Conservation (phyloP, 345 rosid genomes). For the Noccaea caerulescens region DNA sequence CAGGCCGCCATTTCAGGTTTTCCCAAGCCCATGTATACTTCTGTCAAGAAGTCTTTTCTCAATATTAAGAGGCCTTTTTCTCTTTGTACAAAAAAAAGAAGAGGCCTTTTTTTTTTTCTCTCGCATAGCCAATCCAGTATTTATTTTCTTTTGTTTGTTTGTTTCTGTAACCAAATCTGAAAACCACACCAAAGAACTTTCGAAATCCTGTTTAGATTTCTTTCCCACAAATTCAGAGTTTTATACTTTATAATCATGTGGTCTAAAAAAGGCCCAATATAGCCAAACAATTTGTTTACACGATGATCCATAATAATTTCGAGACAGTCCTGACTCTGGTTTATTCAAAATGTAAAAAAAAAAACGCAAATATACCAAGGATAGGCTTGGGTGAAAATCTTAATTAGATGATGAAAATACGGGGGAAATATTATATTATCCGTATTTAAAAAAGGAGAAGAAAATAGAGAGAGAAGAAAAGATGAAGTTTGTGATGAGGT, state of each 20-base stretch:
- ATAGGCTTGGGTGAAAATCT: slow-evolving; percentile 3
- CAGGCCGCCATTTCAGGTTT: slow-evolving; percentile 1
- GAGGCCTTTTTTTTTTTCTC: too few species aligned
- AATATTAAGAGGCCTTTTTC: too few species aligned
- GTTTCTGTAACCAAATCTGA: not conserved
- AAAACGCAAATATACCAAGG: slow-evolving; percentile 5
- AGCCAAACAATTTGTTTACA: not conserved
- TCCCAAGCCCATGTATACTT: slow-evolving; percentile 26
- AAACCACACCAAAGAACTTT: not conserved
- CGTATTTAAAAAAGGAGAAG: not conserved
- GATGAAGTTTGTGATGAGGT: slow-evolving; percentile 46
- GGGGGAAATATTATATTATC: not conserved
- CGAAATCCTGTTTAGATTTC: not conserved
- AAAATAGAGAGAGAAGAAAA: slow-evolving; percentile 7
- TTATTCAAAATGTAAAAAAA: not conserved
- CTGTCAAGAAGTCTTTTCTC: not conserved
- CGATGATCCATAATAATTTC: not conserved
- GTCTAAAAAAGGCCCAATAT: not conserved
- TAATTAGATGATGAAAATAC: slow-evolving; percentile 1
- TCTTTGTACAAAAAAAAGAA: too few species aligned
- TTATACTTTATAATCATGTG: slow-evolving; percentile 7
- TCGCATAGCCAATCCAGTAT: too few species aligned
- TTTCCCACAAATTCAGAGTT: not conserved
- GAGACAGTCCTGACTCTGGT: not conserved
- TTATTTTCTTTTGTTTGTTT: not conserved